Evolutionary conservation across 805 yeast species (phyloP), one percentile per base, ranked within the genome.

Genomic region (Monosporozyma unispora): DNA sequence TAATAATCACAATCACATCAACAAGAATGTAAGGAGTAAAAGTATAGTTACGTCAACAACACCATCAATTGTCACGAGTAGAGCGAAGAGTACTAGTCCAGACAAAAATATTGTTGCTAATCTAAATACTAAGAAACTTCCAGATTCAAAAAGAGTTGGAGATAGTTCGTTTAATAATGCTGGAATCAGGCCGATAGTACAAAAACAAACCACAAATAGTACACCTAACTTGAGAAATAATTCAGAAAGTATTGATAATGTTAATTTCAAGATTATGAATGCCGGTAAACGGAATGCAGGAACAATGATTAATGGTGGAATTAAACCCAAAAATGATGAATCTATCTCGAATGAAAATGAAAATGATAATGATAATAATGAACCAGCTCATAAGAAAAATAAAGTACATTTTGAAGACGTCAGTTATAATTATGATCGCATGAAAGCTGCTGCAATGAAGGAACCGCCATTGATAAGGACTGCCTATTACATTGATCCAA

Each of bases 351-450:
- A 27, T 31, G 25, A 44, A 21, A 38, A 38, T 38, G 27, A 38
- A 12, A 38, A 21, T 37, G 18, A 37, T 18, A 11, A 37, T 8
- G 40, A 37, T 19, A 37, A 9, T 19, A 37, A 18, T 16, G 25
- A 44, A 12, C 48, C 48, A 16, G 25, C 29, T 16, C 8, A 16
- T 14, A 46, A 46, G 28, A 46, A 31, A 19, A 31, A 22, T 16
- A 46, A 31, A 29, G 48, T 46, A n/a, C 48, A 46, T 40, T 46
- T 46, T 22, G 46, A 44, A 14, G 46, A 44, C n/a, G 27, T 33
- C 1, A 29, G 23, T 31, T 44, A 18, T 16, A 44, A 16, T 44
- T 44, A 29, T 21, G 28, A 41, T 41, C 18, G 23, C 4, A 22
- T 28, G 19, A 33, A 16, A 19, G 29, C 38, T 12, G n/a, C 28